Base-by-base conservation (phyloP, 2,329 filamentous ascomycete species). In the Periconia macrospinosa region DNA sequence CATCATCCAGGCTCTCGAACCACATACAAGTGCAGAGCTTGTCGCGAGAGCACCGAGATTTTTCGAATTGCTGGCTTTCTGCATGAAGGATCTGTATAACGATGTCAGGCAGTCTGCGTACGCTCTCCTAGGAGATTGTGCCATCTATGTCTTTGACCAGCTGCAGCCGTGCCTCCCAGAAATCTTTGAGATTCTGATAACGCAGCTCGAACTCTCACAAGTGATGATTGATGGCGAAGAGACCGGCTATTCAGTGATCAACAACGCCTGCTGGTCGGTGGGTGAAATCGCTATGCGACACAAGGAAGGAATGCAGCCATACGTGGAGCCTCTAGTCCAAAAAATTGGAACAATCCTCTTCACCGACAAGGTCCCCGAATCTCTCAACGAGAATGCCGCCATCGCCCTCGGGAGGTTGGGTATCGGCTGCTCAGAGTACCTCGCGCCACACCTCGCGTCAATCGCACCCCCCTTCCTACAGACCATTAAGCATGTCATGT, bases 31-130 rank as follows among this genome's bases (percentile, higher is more conserved):
- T 50, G 81, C 85, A n/a, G 84, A 89, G 62, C 82, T 99, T 27
- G 87, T 97, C 52, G 83, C 83, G 58, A 84, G 79, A 60, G 88
- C 91, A 1, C 86, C 92, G 57, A 86, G 86, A 42, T 92, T 97
- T 78, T 97, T 97, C 66, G 89, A 97, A 71, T 83, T 99, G 35
- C 81, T 99, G 42, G 86, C 86, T 58, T 90, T 94, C 73, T 97
- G 93, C 73, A 92, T 99, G 88, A 88, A 94, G 68, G 93, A 97
- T 70, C 82, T 83, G 1, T 88, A 89, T 64, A 92, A 96, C 65
- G 93, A 97, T 73, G 94, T 97, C 18, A 88, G 92, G 53, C 94
- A 99, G 74, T 99, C 94, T 11, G 92, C 92, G 0, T 99, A 97
- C 67, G 94, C 94, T 10, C 81, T 99, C 17, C 85, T 99, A 14